phyloP scores from a whole-genome alignment of 202 grass and related monocot species.

The Elaeis oleifera region DNA sequence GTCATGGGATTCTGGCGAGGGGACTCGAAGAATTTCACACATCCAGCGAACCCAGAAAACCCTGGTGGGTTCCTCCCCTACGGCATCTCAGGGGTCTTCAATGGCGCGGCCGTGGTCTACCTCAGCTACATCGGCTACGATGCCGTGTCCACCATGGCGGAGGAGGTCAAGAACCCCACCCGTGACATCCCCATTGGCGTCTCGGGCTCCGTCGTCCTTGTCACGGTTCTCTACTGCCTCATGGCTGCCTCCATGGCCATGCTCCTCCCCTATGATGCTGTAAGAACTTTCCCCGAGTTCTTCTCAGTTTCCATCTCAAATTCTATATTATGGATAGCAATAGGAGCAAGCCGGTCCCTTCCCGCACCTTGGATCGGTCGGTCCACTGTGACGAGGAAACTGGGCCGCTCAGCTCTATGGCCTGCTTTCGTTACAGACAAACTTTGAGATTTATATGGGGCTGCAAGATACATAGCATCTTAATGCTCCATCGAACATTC shows the following conservation, averaged over 20 bases:
- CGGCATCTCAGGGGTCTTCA: conserved; percentile 63
- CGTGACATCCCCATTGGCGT: conserved; percentile 85
- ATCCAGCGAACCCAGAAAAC: conserved; percentile 33
- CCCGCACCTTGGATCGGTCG: no score
- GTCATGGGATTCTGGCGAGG: conserved; percentile 68
- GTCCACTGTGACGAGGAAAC: no score
- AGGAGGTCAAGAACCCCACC: conserved; percentile 61
- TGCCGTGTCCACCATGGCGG: conserved; percentile 96
- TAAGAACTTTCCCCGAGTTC: conserved; percentile 6
- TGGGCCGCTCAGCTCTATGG: no score
- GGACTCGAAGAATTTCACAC: conserved; percentile 57
- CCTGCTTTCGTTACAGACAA: no score
- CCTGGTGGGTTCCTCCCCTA: conserved; percentile 74
- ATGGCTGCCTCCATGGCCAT: conserved; percentile 92
- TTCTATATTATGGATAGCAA: no score
- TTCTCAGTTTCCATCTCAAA: no score
- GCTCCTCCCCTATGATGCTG: conserved; percentile 90
- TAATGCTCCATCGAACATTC: no score
- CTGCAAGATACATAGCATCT: no score
- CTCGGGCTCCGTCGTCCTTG: conserved; percentile 69
- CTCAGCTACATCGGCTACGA: conserved; percentile 99
- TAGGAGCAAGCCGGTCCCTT: no score
- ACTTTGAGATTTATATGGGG: no score
- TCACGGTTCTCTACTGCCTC: conserved; percentile 88
- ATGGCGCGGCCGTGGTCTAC: conserved; percentile 83